Percentiles rank a stretch among this genome's conserved stretches.
These are phyloP conservation scores for Stylosanthes scabra DNA, from an alignment of 331 rosid species.

Conservation along the genomic window DNA sequence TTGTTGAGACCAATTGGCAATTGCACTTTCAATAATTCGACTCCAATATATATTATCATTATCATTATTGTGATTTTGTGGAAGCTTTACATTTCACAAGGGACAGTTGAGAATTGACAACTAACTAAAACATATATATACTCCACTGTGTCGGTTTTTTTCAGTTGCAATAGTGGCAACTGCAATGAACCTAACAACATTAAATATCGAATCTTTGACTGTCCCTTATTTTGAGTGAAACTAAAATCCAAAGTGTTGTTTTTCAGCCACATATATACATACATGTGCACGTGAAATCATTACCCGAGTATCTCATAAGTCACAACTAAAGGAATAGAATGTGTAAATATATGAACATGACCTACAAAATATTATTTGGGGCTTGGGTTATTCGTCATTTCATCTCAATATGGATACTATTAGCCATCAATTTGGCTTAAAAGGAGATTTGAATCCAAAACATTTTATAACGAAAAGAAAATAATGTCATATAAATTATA, in stretches of 20 bases:
- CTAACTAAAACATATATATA: not conserved
- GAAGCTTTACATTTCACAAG: not conserved
- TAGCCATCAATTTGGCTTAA: not conserved
- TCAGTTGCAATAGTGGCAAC: conserved; percentile 10
- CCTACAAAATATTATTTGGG: not conserved
- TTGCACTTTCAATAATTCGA: not conserved
- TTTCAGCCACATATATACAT: conserved; percentile 5
- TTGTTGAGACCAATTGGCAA: not conserved
- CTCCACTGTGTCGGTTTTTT: not conserved
- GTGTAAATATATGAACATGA: not conserved
- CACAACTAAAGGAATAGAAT: not conserved
- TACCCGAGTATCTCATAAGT: not conserved
- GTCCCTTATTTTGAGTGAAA: not conserved
- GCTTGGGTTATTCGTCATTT: not conserved
- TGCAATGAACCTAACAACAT: not conserved
- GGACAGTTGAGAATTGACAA: conserved; percentile 6
- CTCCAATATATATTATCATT: not conserved
- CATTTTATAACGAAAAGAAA: no score
- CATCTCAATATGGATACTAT: not conserved
- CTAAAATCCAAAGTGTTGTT: conserved; percentile 4
- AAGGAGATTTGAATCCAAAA: no score
- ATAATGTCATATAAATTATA: no score
- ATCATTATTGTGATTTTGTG: not conserved
- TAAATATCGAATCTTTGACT: conserved; percentile 30
- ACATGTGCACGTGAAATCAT: conserved; percentile 20